Conservation (phyloP, 768 basidiomycete species). For the Phanerochaete sordida region DNA sequence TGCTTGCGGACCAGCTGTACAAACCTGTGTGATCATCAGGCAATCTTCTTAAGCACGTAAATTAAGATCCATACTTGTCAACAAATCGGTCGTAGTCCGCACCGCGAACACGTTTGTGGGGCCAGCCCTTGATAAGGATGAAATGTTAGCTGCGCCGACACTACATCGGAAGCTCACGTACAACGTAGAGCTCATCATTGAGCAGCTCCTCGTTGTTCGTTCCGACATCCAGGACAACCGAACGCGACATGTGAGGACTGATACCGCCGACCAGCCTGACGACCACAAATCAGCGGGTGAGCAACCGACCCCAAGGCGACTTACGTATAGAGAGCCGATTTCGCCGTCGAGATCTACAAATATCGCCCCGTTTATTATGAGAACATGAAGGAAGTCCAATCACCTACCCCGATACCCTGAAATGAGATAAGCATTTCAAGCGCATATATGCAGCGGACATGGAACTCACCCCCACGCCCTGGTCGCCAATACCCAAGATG, state of each 20-base stretch:
- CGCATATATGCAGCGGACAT: not conserved
- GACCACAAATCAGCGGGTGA: not conserved
- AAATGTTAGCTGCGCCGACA: not conserved
- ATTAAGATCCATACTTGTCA: slow-evolving; percentile 46
- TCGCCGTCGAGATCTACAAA: slow-evolving; percentile 63
- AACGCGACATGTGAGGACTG: slow-evolving; percentile 50
- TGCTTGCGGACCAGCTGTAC: slow-evolving; percentile 71
- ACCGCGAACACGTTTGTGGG: slow-evolving; percentile 63
- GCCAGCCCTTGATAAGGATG: slow-evolving; percentile 56
- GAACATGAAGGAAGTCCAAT: not conserved
- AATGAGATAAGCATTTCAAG: not conserved
- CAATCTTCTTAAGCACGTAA: not conserved
- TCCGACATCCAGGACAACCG: slow-evolving; percentile 70
- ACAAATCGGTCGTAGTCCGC: slow-evolving; percentile 71
- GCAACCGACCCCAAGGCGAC: slow-evolving; percentile 13
- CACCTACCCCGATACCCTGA: slow-evolving; percentile 31
- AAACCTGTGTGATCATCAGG: slow-evolving; percentile 39
- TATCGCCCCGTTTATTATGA: not conserved
- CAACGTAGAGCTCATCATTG: slow-evolving; percentile 60
- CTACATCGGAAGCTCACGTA: slow-evolving; percentile 30
- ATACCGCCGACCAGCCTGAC: slow-evolving; percentile 60
- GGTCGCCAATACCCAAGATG: slow-evolving; percentile 71
- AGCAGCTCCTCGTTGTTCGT: slow-evolving; percentile 64
- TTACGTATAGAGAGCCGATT: slow-evolving; percentile 71
- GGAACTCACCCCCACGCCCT: slow-evolving; percentile 60